Evolutionary conservation across 2,329 filamentous ascomycete species (phyloP).

Genomic region (Aspergillus sp.): DNA sequence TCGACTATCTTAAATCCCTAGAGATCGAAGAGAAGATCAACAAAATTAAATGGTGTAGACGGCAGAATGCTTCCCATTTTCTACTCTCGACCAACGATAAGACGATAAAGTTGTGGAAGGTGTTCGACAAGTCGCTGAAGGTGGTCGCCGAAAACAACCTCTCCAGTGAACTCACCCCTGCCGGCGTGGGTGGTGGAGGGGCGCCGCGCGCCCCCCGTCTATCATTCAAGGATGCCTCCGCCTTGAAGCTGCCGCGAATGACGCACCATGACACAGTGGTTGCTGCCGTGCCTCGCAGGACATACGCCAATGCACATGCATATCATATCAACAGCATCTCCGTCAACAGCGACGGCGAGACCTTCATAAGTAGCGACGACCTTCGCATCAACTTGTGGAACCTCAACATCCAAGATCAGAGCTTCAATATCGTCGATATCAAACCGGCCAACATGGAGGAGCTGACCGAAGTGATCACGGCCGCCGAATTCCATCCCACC

Average conservation of each 20-base stretch:
- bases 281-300: conserved; percentile 89
- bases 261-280: conserved; percentile 99
- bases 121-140: conserved; percentile 98
- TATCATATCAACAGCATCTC: conserved; percentile 99
- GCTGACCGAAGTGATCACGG: conserved; percentile 96
- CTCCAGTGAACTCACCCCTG: conserved; percentile 86
- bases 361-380: conserved; percentile 98
- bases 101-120: conserved; percentile 99
- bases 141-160: conserved; percentile 99
- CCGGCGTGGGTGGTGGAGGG: conserved; percentile 67
- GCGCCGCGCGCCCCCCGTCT: conserved; percentile 68
- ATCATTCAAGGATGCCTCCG: conserved; percentile 74
- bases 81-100: conserved; percentile 98
- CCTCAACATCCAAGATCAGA: conserved; percentile 97
- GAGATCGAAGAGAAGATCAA: conserved; percentile 99
- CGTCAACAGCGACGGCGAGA: conserved; percentile 99
- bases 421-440: conserved; percentile 99
- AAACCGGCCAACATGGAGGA: conserved; percentile 99
- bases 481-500: conserved; percentile 92
- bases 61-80: conserved; percentile 98
- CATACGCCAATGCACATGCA: conserved; percentile 96
- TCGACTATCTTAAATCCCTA: conserved; percentile 97
- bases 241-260: conserved; percentile 89
- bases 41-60: conserved; percentile 99
- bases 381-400: conserved; percentile 98